Evolutionary conservation across 2,329 filamentous ascomycete species (phyloP).

Genomic region (Stagonosporopsis cucurbitacearum): DNA sequence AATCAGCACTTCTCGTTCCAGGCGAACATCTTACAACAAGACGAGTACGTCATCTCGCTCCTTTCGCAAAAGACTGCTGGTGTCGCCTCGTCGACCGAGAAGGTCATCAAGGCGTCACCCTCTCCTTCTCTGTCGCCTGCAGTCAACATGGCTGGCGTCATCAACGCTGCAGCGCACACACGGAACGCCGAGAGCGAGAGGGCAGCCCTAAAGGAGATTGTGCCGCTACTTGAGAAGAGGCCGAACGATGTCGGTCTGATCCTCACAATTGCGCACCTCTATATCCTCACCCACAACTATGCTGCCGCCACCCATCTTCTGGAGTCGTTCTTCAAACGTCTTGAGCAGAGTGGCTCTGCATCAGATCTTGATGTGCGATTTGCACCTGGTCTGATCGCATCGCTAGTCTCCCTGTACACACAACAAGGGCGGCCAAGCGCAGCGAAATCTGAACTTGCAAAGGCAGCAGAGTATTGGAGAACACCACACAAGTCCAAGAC

Average conservation of each 20-base stretch:
- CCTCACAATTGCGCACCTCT: conserved; percentile 81
- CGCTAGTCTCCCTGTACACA: conserved; percentile 80
- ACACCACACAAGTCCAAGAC: conserved; percentile 59
- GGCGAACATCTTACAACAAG: conserved; percentile 64
- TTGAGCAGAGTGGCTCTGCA: conserved; percentile 67
- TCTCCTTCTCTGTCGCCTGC: conserved; percentile 56
- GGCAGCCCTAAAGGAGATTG: conserved; percentile 71
- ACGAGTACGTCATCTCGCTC: conserved; percentile 69
- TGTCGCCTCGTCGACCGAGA: conserved; percentile 63
- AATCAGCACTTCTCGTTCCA: conserved; percentile 79
- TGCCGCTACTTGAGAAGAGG: conserved; percentile 73
- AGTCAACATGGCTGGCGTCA: conserved; percentile 64
- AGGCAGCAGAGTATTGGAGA: conserved; percentile 83
- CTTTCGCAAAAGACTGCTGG: conserved; percentile 72
- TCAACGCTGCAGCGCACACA: conserved; percentile 77
- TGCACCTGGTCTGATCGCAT: conserved; percentile 82
- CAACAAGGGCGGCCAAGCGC: conserved; percentile 75
- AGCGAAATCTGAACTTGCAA: conserved; percentile 75
- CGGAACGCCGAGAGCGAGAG: conserved; percentile 66
- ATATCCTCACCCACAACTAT: conserved; percentile 73
- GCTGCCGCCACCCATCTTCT: conserved; percentile 77
- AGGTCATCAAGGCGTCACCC: conserved; percentile 56
- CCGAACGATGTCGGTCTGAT: conserved; percentile 82
- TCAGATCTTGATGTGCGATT: conserved; percentile 74
- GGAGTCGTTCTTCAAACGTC: conserved; percentile 73